These are phyloP conservation scores for Suillus cothurnatus DNA, from an alignment of 768 basidiomycete genomes.

Conservation along the genomic window DNA sequence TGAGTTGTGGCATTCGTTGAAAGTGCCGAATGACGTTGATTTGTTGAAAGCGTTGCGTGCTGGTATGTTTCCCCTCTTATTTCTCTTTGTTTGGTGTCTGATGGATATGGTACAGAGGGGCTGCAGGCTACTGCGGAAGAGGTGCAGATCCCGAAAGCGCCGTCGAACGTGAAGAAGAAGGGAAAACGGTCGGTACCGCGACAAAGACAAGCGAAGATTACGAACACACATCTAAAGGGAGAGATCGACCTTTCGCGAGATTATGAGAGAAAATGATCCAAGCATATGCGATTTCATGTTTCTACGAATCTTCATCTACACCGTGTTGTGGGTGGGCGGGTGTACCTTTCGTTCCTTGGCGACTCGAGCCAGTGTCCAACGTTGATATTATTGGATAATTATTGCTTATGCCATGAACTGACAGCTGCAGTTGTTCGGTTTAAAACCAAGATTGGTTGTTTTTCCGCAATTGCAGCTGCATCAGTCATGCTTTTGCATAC, in stretches of 20 bases:
- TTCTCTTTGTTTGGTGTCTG: not conserved
- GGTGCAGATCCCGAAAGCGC: conserved; percentile 53
- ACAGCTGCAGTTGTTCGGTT: not conserved
- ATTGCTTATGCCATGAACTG: not conserved
- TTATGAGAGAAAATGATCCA: conserved; percentile 40
- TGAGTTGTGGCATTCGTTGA: conserved; percentile 84
- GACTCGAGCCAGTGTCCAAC: not conserved
- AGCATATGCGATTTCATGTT: not conserved
- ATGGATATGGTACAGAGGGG: conserved; percentile 54
- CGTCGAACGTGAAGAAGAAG: conserved; percentile 71
- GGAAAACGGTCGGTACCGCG: conserved; percentile 75
- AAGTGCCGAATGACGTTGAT: conserved; percentile 86
- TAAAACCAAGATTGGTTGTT: not conserved
- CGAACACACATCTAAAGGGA: conserved; percentile 85
- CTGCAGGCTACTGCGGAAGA: conserved; percentile 78
- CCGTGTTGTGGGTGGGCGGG: not conserved
- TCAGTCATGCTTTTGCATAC: not conserved
- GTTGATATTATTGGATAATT: not conserved
- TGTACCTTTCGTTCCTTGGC: not conserved
- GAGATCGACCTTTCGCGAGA: conserved; percentile 85
- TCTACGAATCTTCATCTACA: not conserved
- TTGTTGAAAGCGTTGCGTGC: conserved; percentile 74
- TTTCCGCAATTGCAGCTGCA: not conserved
- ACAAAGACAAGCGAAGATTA: conserved; percentile 80
- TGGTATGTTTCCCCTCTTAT: conserved; percentile 44